Conservation (phyloP, 2,329 filamentous ascomycete genomes). For the Cadophora luteo-olivacea region DNA sequence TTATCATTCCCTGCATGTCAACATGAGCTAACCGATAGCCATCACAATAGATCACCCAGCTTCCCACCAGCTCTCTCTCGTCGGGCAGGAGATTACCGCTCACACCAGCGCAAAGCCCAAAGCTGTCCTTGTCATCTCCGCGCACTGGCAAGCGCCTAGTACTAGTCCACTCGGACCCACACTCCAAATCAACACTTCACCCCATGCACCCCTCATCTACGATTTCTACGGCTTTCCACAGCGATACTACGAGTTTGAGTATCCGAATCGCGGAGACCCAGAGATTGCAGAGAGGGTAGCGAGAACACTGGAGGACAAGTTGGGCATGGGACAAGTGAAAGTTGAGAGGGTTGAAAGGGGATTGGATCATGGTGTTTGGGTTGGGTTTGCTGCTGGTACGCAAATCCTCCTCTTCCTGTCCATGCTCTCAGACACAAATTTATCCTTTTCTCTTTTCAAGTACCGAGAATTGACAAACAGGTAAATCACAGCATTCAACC, state of each 20-base stretch:
- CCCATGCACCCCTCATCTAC: background rate
- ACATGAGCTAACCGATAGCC: too few species aligned
- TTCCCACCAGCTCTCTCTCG: background rate
- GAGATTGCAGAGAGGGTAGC: background rate
- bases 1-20: too few species aligned
- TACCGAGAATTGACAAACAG: background rate
- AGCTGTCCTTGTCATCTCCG: background rate
- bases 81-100: background rate
- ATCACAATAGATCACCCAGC: background rate
- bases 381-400: background rate
- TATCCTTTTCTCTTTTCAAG: background rate
- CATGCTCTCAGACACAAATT: too few species aligned
- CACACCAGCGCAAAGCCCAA: background rate
- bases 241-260: background rate
- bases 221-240: background rate
- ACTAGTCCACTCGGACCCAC: background rate
- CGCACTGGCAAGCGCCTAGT: background rate
- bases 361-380: background rate
- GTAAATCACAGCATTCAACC: background rate
- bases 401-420: too few species aligned
- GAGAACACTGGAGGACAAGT: background rate
- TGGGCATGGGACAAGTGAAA: background rate
- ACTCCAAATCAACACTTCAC: background rate
- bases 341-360: background rate
- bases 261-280: background rate